Percentiles rank a stretch among this genome's conserved stretches.
Evolutionary conservation across 202 grass and related monocot genomes (phyloP).

Genomic region (Dendrocalamus latiflorus): DNA sequence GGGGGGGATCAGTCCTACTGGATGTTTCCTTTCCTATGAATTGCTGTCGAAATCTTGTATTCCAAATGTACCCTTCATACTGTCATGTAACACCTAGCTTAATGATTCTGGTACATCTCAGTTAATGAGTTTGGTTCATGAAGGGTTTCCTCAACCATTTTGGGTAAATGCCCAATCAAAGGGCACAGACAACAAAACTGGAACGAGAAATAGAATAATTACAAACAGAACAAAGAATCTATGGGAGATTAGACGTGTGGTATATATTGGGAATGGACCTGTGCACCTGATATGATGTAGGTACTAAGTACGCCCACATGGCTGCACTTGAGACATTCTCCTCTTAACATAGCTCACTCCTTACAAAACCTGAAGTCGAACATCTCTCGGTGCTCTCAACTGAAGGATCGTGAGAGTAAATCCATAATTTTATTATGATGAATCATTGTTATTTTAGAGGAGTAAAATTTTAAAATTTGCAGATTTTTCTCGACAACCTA

Average conservation of each 20-base stretch:
- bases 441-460: too few species aligned
- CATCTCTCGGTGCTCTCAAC: neutral
- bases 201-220: neutral
- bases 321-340: neutral
- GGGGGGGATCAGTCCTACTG: too few species aligned
- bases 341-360: neutral
- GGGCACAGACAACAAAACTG: neutral
- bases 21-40: neutral
- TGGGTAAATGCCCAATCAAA: neutral
- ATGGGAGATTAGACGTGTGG: neutral
- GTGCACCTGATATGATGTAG: neutral
- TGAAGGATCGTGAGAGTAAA: too few species aligned
- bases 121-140: neutral
- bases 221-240: neutral
- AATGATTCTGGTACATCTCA: neutral
- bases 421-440: too few species aligned
- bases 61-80: neutral
- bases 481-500: too few species aligned
- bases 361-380: neutral
- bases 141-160: neutral
- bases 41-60: neutral
- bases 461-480: too few species aligned
- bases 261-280: neutral
- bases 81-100: neutral
- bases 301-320: neutral